phyloP scores from a whole-genome alignment of 2,329 filamentous ascomycete species.

The Exophiala calicioides region DNA sequence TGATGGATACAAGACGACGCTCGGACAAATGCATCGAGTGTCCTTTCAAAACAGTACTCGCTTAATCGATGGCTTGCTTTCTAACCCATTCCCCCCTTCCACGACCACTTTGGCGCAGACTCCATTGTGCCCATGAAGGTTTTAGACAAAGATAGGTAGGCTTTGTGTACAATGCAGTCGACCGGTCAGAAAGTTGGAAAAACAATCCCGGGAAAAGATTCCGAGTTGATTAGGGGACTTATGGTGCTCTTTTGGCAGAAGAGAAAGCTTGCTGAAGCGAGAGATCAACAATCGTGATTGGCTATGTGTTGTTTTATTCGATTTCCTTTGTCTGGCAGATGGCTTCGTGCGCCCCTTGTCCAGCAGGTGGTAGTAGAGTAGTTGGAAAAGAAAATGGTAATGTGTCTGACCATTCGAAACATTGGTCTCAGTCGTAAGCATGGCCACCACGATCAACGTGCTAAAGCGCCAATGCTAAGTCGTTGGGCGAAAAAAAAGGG shows the following conservation, averaged over 20 bases:
- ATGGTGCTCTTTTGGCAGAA: constrained; percentile 4
- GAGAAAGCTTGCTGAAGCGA: constrained; percentile 27
- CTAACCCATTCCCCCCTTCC: too few species aligned
- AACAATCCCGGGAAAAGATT: constrained; percentile 8
- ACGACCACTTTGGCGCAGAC: too few species aligned
- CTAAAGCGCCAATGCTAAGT: constrained; percentile 2
- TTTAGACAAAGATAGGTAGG: too few species aligned
- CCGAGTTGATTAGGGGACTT: constrained; percentile 2
- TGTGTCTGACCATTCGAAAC: constrained; percentile 9
- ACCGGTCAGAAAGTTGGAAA: neutral
- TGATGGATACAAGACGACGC: too few species aligned
- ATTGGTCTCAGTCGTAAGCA: constrained; percentile 10
- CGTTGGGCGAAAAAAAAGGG: neutral
- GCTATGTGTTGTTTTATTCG: constrained; percentile 8
- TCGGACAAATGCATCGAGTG: too few species aligned
- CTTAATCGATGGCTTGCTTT: too few species aligned
- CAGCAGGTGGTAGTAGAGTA: neutral
- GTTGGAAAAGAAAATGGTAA: neutral
- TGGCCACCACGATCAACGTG: constrained; percentile 7
- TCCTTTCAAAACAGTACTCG: too few species aligned
- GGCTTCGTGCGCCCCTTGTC: neutral
- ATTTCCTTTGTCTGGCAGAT: neutral
- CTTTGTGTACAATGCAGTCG: neutral
- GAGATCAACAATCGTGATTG: constrained; percentile 24
- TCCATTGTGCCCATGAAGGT: too few species aligned